Evolutionary conservation across 169 alveolate genomes (phyloP), one percentile per base, ranked within the genome.

Genomic region (Babesia bovis): DNA sequence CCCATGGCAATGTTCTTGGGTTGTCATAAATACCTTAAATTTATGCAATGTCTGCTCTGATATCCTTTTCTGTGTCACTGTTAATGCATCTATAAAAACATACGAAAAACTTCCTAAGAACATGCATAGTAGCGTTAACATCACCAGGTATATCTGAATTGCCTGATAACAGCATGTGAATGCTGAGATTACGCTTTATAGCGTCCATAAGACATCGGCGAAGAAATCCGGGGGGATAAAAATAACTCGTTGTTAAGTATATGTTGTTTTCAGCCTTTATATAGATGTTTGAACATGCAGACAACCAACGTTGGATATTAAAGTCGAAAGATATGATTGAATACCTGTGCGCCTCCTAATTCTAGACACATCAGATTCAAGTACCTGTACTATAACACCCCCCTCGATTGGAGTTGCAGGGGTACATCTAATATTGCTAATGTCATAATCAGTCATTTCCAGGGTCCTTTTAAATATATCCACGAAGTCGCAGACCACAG

Each of bases 101-200:
- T 85, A 74, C 82, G 26, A 83, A 74, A 21, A 91, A 84, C 50
- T 86, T 90, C 52, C 85, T 79, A 21, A 86, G 75, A 17, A 91
- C 83, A 70, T 91, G 84, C 45, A 82, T 69, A 10, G 94, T 90
- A 2, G 94, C 91, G 28, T 83, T 85, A 3, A 87, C 82, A 61
- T 91, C 95, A 17, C 94, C 93, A 7, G 75, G 76, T 12, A 91
- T 66, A 36, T 91, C 95, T 15, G 95, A 91, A 36, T 83, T 90
- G 26, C 95, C 95, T 21, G 95, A 91, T 23, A 91, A 77, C 19
- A 91, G 84, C 73, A 91, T 71, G 41, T 85, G 82, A 21, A 91
- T 63, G 30, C 65, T 40, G 25, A 91, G 81, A 10, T 85, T 83
- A 30, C 90, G 74, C 40, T 51, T 66, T 38, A 72, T 77, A 32